Conservation (phyloP, 2,329 filamentous ascomycete species). For the Paecilomyces dactylethromorphus region DNA sequence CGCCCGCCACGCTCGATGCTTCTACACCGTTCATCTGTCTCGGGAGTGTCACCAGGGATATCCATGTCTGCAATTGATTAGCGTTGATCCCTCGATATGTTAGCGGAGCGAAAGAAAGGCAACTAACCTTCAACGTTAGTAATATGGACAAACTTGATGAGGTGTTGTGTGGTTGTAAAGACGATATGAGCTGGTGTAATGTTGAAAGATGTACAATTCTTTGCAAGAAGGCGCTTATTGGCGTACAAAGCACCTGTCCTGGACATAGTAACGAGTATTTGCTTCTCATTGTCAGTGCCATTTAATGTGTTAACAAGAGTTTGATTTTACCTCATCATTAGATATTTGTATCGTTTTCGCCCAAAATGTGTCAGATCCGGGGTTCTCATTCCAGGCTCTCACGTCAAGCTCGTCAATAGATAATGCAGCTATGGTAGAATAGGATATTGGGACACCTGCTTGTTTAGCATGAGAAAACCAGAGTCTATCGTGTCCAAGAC, state of each 20-base stretch:
- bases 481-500: conserved; percentile 25
- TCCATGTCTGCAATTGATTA: conserved; percentile 58
- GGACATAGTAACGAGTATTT: conserved; percentile 59
- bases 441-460: conserved; percentile 19
- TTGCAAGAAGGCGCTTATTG: conserved; percentile 65
- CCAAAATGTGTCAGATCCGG: conserved; percentile 31
- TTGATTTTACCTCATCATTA: conserved; percentile 31
- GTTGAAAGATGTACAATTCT: conserved; percentile 88
- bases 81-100: neutral
- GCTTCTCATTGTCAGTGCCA: conserved; percentile 24
- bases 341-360: conserved; percentile 28
- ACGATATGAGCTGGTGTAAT: conserved; percentile 77
- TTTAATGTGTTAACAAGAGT: neutral
- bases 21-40: conserved; percentile 84
- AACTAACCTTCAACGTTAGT: conserved; percentile 55
- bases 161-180: conserved; percentile 85
- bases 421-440: conserved; percentile 21
- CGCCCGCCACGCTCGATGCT: conserved; percentile 84
- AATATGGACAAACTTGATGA: conserved; percentile 91
- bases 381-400: conserved; percentile 23
- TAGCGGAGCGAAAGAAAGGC: neutral
- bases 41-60: conserved; percentile 79
- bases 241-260: conserved; percentile 72
- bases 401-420: conserved; percentile 12
- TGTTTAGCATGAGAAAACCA: conserved; percentile 29